Conservation (phyloP, 2,329 filamentous ascomycete genomes). For the Dryadomyces quercivorus region DNA sequence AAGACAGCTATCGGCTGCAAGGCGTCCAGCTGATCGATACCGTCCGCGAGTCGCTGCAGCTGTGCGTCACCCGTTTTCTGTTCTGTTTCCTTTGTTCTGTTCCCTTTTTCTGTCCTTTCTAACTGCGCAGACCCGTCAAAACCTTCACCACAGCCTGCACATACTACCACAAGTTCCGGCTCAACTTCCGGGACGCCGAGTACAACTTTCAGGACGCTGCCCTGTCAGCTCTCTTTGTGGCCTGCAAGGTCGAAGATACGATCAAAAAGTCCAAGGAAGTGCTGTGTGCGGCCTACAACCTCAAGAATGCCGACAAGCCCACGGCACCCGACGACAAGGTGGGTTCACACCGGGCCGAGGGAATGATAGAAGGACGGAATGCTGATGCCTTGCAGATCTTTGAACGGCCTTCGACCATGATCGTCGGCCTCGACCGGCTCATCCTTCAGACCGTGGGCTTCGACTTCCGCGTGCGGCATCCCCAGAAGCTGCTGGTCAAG, state of each 20-base stretch:
- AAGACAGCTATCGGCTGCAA: conserved; percentile 70
- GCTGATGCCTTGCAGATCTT: conserved; percentile 50
- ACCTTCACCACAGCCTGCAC: conserved; percentile 86
- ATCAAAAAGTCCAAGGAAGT: conserved; percentile 95
- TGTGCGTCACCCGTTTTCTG: no score
- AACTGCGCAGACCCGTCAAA: conserved; percentile 57
- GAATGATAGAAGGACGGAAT: no score
- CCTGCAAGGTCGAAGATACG: conserved; percentile 96
- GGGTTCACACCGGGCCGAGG: no score
- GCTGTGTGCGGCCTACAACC: conserved; percentile 77
- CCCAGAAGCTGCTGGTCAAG: conserved; percentile 76
- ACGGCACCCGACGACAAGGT: conserved; percentile 72
- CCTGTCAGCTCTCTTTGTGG: conserved; percentile 76
- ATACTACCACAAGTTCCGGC: conserved; percentile 88
- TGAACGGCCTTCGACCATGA: conserved; percentile 63
- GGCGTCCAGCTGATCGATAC: conserved; percentile 84
- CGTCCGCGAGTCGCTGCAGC: conserved; percentile 62
- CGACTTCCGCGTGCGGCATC: conserved; percentile 82
- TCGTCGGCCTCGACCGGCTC: conserved; percentile 81
- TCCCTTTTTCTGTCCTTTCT: neutral
- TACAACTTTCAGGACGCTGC: conserved; percentile 83
- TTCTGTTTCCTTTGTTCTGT: conserved; percentile 1
- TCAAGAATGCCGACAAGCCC: conserved; percentile 58
- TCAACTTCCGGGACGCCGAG: conserved; percentile 73
- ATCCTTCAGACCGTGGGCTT: conserved; percentile 90